Evolutionary conservation across 2,329 filamentous ascomycete species (phyloP), one percentile per base, ranked within the genome.

Genomic region (Colletotrichum phormii): DNA sequence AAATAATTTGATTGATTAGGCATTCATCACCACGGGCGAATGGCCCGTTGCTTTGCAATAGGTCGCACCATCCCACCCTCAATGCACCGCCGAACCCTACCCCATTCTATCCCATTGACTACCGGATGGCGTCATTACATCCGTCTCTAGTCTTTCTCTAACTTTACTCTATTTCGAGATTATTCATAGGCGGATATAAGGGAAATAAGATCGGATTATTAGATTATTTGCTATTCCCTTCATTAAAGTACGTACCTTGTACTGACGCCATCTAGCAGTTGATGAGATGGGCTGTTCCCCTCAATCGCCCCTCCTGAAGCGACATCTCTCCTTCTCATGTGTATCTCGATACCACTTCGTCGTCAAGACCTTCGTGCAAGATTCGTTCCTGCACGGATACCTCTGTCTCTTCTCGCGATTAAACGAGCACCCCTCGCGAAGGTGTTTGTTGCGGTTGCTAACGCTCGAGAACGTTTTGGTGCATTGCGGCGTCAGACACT

Each of bases 371-470:
- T 75, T 79, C 7, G 63, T 68, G 69, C 80, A 81, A 22, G 58
- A 42, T 33, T 65, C 69, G 53, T 78, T 80, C 57, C 77, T 71
- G 57, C 80, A 81, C 49, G 66, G 74, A 24, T 78, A 78, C 12
- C 68, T 76, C 18, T 63, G 59, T 11, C 69, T 73, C 26, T 75
- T 76, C 37, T 76, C 74, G 6, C 77, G 75, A 12, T 24, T 72
- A 31, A 76, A 74, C 4, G 75, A 72, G 53, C 80, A 81, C 2
- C 78, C 79, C 58, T 79, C 76, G 2, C 75, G 76, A 72, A 77
- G 76, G 74, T 81, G 80, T 65, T 81, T 81, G 69, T 80, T 80
- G 29, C 78, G 76, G 64, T 81, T 81, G 71, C 79, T 78, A 31
- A 77, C 67, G 61, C 74, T 81, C 1, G 79, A 78, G 35, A 81